Evolutionary conservation across 2,329 filamentous ascomycete species (phyloP), one percentile per base, ranked within the genome.

Genomic region (Helotiales sp.): DNA sequence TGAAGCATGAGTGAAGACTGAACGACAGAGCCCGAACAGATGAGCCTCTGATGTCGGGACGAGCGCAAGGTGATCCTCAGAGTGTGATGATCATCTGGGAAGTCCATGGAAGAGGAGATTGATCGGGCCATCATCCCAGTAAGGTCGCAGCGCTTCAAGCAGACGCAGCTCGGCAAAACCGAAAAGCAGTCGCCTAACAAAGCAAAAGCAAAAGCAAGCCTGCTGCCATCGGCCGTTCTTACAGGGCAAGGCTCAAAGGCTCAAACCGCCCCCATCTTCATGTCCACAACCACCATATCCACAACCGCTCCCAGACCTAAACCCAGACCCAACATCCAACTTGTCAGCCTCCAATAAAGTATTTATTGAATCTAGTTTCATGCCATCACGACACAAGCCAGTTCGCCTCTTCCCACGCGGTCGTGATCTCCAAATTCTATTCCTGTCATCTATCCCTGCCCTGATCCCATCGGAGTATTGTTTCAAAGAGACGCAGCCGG

Each of bases 401-500:
- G 38, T 47, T 54, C 30, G 49, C 33, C 48, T 38, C 24, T 17
- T 57, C 36, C 31, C 34, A 44, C 40, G 40, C 40, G 38, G 40
- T 44, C 5, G 22, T 25, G 40, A 47, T 38, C 38, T 44, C 49
- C 52, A 19, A n/a, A 51, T 49, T 53, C 52, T 40, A 64, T 66
- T 61, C 55, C 51, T 58, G 62, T 52, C 56, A 47, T 38, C 22
- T 19, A 66, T 62, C 65, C 65, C 46, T 61, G 59, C 63, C 58
- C 33, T 54, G 29, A 29, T 48, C 46, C 46, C 46, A 44, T 67
- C 63, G 66, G 65, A 65, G 61, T 29, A 57, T 65, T 65, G 67
- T 70, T 69, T 70, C 67, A 69, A 62, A 62, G 60, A 66, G 59
- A 66, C 62, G 63, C 64, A 61, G 54, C 57, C 53, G 50, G 57